Percentiles rank a stretch among this genome's conserved stretches.
Conservation (phyloP, 345 rosid species). For the Eutrema japonicum region DNA sequence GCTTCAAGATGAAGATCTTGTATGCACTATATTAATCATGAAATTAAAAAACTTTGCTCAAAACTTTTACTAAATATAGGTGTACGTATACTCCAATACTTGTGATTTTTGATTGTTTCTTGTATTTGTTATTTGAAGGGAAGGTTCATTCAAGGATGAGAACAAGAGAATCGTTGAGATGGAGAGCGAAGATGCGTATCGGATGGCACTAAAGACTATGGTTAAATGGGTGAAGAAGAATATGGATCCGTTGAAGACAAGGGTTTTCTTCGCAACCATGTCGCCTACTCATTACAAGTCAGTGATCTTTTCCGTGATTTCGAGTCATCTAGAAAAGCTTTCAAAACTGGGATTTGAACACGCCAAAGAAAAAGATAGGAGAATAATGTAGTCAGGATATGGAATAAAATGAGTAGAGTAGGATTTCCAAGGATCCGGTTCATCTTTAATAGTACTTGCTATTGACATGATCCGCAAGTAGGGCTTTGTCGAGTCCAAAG, state of each 20-base stretch:
- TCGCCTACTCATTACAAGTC: slow-evolving; percentile 81
- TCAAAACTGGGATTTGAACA: too few relatives aligned
- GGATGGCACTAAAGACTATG: slow-evolving; percentile 80
- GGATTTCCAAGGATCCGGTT: too few relatives aligned
- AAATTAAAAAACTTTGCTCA: neutral
- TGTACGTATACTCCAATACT: neutral
- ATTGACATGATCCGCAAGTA: neutral
- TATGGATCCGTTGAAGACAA: slow-evolving; percentile 66
- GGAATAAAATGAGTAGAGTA: too few relatives aligned
- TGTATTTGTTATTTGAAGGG: slow-evolving; percentile 48
- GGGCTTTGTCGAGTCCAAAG: neutral
- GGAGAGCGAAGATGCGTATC: slow-evolving; percentile 74
- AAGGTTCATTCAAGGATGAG: slow-evolving; percentile 76
- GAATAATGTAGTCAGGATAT: neutral
- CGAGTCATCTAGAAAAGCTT: neutral
- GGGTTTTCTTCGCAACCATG: slow-evolving; percentile 93
- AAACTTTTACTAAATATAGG: neutral
- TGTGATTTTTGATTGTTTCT: slow-evolving; percentile 26
- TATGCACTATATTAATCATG: slow-evolving; percentile 24
- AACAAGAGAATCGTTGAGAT: slow-evolving; percentile 59
- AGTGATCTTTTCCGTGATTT: slow-evolving; percentile 10
- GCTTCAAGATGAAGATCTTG: slow-evolving; percentile 74
- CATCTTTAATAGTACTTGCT: neutral
- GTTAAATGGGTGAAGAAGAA: slow-evolving; percentile 77
- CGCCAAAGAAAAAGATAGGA: neutral